Evolutionary conservation across 2,329 filamentous ascomycete species (phyloP).

Genomic region (Byssothecium circinans): DNA sequence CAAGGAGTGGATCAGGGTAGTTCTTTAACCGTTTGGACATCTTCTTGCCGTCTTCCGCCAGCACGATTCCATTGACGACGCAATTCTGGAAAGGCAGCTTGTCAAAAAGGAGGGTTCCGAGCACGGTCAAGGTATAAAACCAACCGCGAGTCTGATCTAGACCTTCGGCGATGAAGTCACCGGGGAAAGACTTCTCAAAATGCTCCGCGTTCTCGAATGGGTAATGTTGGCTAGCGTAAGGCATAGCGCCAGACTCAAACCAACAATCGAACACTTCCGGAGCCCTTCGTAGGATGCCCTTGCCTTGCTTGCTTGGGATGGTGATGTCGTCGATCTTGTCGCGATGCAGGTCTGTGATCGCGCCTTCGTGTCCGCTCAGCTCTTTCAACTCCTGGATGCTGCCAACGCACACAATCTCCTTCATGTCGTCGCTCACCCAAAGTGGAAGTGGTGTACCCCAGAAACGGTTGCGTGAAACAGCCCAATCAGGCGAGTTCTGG

Average conservation of each 20-base stretch:
- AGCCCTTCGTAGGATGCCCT: conserved; percentile 76
- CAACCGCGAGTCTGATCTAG: conserved; percentile 92
- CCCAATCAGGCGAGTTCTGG: conserved; percentile 88
- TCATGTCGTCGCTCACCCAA: conserved; percentile 87
- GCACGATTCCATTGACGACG: conserved; percentile 92
- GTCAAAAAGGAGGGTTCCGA: conserved; percentile 86
- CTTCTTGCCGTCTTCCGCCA: conserved; percentile 95
- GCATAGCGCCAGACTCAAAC: conserved; percentile 97
- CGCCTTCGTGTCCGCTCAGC: conserved; percentile 81
- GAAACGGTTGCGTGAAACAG: conserved; percentile 89
- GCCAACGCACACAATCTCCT: conserved; percentile 83
- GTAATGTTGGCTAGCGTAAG: conserved; percentile 87
- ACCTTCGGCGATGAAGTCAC: conserved; percentile 92
- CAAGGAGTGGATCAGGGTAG: conserved; percentile 81
- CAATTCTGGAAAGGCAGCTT: conserved; percentile 89
- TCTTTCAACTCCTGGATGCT: conserved; percentile 82
- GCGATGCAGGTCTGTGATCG: conserved; percentile 83
- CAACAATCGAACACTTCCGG: conserved; percentile 95
- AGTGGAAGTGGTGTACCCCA: conserved; percentile 93
- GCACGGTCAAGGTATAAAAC: conserved; percentile 91
- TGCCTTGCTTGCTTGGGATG: conserved; percentile 86
- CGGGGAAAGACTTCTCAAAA: conserved; percentile 80
- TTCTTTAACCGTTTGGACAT: conserved; percentile 98
- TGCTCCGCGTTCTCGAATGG: conserved; percentile 86
- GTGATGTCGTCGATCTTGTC: conserved; percentile 94